Base-by-base conservation (phyloP, 2,329 filamentous ascomycete genomes). In the Alternaria longipes region DNA sequence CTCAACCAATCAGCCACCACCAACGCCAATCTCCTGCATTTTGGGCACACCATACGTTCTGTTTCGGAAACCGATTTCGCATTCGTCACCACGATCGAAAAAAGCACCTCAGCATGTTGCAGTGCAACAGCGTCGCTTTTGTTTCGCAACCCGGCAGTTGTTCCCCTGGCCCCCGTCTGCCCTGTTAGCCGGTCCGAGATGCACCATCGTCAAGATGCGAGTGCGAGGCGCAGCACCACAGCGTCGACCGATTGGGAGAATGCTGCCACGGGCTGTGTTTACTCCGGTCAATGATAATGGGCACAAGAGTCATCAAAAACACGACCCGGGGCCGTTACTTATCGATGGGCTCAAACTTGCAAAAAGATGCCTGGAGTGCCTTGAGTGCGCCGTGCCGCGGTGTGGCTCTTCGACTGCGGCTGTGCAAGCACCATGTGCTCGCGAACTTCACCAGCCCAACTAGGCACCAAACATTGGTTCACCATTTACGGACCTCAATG, bases 391-490 rank as follows among this genome's bases (percentile, higher is more conserved):
- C 73, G 59, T 24, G 32, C 56, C 50, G 47, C 59, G 12, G 18
- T 63, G 65, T 62, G 62, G 67, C 64, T 69, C 52, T 47, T 61
- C 57, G 62, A 56, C 45, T 68, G 71, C 68, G 73, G 72, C 72
- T 74, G 70, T 73, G 73, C 69, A 54, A 52, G 56, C 32, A 4
- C 26, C 26, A 52, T 41, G 42, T 36, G 53, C 38, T 62, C 64
- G 62, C 67, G 52, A 62, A 63, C 56, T 67, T 60, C 59, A 65
- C 63, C 46, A 67, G 64, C 63, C 67, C 56, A 50, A 47, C 60
- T 63, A 77, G 74, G 74, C 74, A 77, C 49, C 74, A 64, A 76
- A 71, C 68, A 26, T 60, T 41, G 55, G 65, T 69, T 71, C 69
- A 63, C 69, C 66, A 66, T 53, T 66, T 56, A 52, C 55, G 59